Conservation (phyloP, 1,284 basidiomycete genomes). For the Dichomitus squalens region DNA sequence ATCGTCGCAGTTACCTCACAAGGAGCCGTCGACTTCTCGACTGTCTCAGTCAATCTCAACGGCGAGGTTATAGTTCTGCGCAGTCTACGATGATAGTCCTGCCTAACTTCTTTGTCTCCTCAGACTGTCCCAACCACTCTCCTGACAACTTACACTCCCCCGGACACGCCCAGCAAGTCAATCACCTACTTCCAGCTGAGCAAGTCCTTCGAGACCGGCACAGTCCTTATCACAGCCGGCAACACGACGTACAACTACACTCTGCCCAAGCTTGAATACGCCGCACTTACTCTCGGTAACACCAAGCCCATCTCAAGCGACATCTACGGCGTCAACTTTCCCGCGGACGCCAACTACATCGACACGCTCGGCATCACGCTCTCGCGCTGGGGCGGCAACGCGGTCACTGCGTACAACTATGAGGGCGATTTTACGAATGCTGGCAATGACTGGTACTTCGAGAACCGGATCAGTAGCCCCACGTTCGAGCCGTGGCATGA, state of each 20-base stretch:
- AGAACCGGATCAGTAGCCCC: constrained; percentile 43
- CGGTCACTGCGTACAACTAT: constrained; percentile 55
- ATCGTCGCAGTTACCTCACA: constrained; percentile 48
- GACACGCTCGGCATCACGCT: constrained; percentile 47
- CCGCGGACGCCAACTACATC: constrained; percentile 46
- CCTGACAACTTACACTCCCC: constrained; percentile 40
- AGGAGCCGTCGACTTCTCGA: constrained; percentile 45
- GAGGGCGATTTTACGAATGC: constrained; percentile 53
- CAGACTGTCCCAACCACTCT: constrained; percentile 36
- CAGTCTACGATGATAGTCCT: too few relatives aligned
- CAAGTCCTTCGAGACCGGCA: constrained; percentile 40
- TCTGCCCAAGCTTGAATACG: constrained; percentile 43
- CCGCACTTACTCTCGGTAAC: constrained; percentile 41
- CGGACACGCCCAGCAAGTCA: constrained; percentile 45
- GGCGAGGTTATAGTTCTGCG: constrained; percentile 24
- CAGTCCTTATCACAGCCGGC: constrained; percentile 43
- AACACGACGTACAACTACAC: constrained; percentile 40
- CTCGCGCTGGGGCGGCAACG: constrained; percentile 55
- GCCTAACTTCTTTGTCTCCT: constrained; percentile 20
- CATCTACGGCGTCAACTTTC: constrained; percentile 56
- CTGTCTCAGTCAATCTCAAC: constrained; percentile 41
- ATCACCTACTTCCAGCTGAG: constrained; percentile 50
- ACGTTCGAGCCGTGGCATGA: constrained; percentile 49
- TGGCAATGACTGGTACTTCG: constrained; percentile 55
- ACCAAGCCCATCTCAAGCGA: constrained; percentile 43